Conservation (phyloP, 2,329 filamentous ascomycete species). For the Peltaster fructicola region DNA sequence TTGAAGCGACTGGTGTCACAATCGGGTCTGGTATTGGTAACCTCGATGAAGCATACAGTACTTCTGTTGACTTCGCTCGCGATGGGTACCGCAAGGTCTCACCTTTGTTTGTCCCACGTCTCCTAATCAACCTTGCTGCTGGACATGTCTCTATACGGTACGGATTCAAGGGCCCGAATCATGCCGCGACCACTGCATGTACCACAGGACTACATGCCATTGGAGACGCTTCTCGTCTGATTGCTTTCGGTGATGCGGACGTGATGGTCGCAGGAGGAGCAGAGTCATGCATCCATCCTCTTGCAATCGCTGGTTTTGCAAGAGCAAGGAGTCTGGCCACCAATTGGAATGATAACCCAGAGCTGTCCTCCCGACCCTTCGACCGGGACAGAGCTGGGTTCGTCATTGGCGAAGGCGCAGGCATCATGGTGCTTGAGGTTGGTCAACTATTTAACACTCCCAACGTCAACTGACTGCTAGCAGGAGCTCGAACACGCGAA, state of each 20-base stretch:
- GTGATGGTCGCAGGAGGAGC: slow-evolving; percentile 94
- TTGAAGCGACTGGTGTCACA: slow-evolving; percentile 71
- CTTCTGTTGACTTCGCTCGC: slow-evolving; percentile 56
- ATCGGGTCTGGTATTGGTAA: slow-evolving; percentile 92
- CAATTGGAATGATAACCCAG: slow-evolving; percentile 55
- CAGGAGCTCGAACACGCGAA: slow-evolving; percentile 73
- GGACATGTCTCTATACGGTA: slow-evolving; percentile 89
- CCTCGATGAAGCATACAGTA: slow-evolving; percentile 75
- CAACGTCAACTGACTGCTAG: neutral
- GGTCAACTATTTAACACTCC: slow-evolving; percentile 1
- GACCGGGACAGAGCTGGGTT: slow-evolving; percentile 67
- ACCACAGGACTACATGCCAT: slow-evolving; percentile 92
- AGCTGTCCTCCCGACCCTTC: slow-evolving; percentile 66
- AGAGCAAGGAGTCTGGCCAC: slow-evolving; percentile 74
- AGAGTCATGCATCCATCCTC: slow-evolving; percentile 87
- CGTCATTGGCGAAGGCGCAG: slow-evolving; percentile 83
- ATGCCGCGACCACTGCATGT: slow-evolving; percentile 83
- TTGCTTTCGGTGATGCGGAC: slow-evolving; percentile 77
- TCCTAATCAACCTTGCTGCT: slow-evolving; percentile 87
- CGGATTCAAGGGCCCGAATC: slow-evolving; percentile 78
- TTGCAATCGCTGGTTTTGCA: slow-evolving; percentile 83
- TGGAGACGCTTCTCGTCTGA: slow-evolving; percentile 83
- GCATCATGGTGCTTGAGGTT: slow-evolving; percentile 67
- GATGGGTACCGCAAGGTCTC: slow-evolving; percentile 83
- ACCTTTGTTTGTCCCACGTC: slow-evolving; percentile 78